Percentiles rank a stretch among this genome's conserved stretches.
Evolutionary conservation across 2,329 filamentous ascomycete genomes (phyloP).

Genomic region (Neonectria sp.): DNA sequence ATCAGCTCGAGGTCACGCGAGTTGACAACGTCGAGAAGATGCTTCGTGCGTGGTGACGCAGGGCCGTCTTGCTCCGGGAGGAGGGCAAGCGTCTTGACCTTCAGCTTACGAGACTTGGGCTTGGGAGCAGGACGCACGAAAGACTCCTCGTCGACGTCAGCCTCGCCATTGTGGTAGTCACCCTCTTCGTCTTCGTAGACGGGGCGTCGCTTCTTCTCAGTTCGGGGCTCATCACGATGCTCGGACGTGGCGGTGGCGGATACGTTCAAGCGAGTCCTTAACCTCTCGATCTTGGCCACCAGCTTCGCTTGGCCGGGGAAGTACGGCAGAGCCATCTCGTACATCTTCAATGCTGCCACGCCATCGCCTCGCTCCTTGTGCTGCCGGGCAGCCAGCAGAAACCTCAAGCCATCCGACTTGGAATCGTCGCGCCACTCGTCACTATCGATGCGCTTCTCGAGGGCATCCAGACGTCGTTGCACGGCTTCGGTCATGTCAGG

Average conservation of each 20-base stretch:
- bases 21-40: slow-evolving; percentile 80
- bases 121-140: slow-evolving; percentile 47
- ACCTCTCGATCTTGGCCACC: slow-evolving; percentile 76
- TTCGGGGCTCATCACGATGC: slow-evolving; percentile 42
- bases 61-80: slow-evolving; percentile 60
- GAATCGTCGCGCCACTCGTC: slow-evolving; percentile 76
- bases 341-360: slow-evolving; percentile 84
- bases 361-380: slow-evolving; percentile 89
- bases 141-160: slow-evolving; percentile 58
- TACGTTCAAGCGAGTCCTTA: slow-evolving; percentile 67
- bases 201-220: slow-evolving; percentile 47
- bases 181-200: slow-evolving; percentile 55
- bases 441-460: slow-evolving; percentile 86
- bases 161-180: slow-evolving; percentile 58
- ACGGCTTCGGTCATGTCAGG: slow-evolving; percentile 81
- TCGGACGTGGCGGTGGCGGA: slow-evolving; percentile 34
- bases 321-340: slow-evolving; percentile 85
- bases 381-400: slow-evolving; percentile 91
- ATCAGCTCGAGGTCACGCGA: slow-evolving; percentile 78
- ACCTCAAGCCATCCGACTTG: slow-evolving; percentile 86
- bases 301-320: slow-evolving; percentile 90
- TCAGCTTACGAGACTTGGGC: slow-evolving; percentile 51
- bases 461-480: slow-evolving; percentile 83
- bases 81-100: slow-evolving; percentile 47
- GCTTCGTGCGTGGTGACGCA: slow-evolving; percentile 70